A percentile compares a stretch with the other conserved stretches of the same genome.
Evolutionary conservation across 495 filamentous ascomycete species (phyloP).

Genomic region (Daldinia grandis): DNA sequence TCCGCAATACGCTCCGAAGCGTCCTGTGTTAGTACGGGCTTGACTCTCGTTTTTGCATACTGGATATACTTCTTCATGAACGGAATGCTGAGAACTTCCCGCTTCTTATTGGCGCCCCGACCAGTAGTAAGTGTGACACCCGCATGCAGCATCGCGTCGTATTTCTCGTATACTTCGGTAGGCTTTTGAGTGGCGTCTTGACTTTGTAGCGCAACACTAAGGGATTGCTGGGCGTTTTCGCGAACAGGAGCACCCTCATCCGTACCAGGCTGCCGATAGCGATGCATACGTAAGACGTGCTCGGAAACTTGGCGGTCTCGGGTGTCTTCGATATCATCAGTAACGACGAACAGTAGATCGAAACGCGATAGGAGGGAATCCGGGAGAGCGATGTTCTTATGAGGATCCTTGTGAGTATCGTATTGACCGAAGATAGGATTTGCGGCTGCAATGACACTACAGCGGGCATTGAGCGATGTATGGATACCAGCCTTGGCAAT

Average conservation of each 20-base stretch:
- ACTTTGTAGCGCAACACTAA: conserved; percentile 87
- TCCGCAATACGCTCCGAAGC: conserved; percentile 91
- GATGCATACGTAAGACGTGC: conserved; percentile 97
- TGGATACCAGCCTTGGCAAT: conserved; percentile 99
- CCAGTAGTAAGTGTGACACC: conserved; percentile 81
- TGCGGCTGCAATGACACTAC: conserved; percentile 94
- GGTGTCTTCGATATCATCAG: conserved; percentile 95
- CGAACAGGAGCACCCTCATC: conserved; percentile 96
- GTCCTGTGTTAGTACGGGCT: conserved; percentile 90
- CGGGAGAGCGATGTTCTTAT: conserved; percentile 97
- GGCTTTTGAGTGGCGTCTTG: conserved; percentile 73
- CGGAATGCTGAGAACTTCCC: conserved; percentile 94
- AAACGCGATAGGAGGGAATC: conserved; percentile 99
- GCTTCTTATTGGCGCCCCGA: conserved; percentile 74
- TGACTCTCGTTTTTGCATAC: conserved; percentile 92
- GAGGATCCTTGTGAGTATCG: conserved; percentile 97
- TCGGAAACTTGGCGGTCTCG: conserved; percentile 92
- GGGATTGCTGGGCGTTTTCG: conserved; percentile 82
- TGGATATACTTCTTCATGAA: conserved; percentile 99
- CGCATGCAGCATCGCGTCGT: conserved; percentile 93
- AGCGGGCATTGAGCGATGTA: conserved; percentile 95
- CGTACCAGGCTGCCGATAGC: conserved; percentile 90
- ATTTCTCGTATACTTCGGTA: conserved; percentile 96
- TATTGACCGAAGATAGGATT: conserved; percentile 99
- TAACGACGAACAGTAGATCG: conserved; percentile 97